Base-by-base conservation (phyloP, 768 basidiomycete genomes). In the Tricholoma matsutake region DNA sequence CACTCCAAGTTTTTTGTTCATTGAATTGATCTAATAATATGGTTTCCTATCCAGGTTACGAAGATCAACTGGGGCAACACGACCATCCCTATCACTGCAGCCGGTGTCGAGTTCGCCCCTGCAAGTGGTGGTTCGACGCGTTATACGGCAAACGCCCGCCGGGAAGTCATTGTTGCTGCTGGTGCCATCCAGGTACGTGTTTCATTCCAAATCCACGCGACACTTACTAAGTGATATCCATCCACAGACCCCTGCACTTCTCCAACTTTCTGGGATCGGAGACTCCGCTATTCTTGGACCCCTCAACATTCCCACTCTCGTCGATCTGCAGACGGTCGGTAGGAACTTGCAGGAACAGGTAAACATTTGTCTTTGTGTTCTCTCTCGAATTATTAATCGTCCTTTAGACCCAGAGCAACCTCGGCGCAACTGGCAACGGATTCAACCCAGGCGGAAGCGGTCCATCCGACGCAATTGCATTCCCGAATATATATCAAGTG, bases 321-420 rank as follows among this genome's bases (percentile, higher is more conserved):
- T 84, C 41, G 70, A 83, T 58, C 71, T 84, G 29, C 76, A 76
- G 62, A 78, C 77, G 4, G 83, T 86, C 4, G 84, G 84, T 6
- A 78, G 76, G 69, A 85, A 86, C 67, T 75, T 86, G 25, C 84
- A 85, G 67, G 84, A 85, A 64, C 83, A 84, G 73, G 78, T 76
- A 54, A 5, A 64, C 49, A 16, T 13, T 14, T 28, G 10, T 31
- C 54, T 29, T 18, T 52, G 20, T 29, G 1, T 39, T 13, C 16
- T 20, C 41, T 31, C 29, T 18, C 13, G 51, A 10, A 22, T 25
- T 37, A 9, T 57, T 54, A 28, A 25, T 47, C 13, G 32, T 59
- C 29, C 14, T 11, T 6, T 57, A 80, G 76, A 74, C 80, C 6
- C 77, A 79, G 74, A 79, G 72, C 64, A 68, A 71, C 3, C 71